These are phyloP conservation scores for Przewalskia tangutica DNA, from an alignment of 257 asterid genomes.

Conservation along the genomic window DNA sequence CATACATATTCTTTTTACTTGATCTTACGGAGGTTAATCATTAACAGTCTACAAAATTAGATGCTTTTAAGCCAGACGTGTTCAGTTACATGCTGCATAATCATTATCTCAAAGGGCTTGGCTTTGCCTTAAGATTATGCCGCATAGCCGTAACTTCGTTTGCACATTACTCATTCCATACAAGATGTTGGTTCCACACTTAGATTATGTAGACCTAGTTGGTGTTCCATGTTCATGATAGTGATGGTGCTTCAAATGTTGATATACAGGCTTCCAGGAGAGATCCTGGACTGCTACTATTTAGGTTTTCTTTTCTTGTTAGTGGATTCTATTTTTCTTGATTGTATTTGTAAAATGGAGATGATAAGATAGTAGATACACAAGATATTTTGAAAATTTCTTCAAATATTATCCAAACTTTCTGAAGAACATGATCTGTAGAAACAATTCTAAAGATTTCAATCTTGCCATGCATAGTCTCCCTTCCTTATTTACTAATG, in stretches of 20 bases:
- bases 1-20: neutral
- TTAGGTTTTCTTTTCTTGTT: too few relatives aligned
- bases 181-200: neutral
- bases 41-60: neutral
- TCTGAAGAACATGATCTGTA: too few relatives aligned
- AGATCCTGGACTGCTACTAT: too few relatives aligned
- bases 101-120: neutral
- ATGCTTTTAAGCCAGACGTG: neutral
- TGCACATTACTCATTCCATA: neutral
- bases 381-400: too few relatives aligned
- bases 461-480: too few relatives aligned
- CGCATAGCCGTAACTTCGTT: neutral
- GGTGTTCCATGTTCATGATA: neutral
- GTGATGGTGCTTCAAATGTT: neutral
- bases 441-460: too few relatives aligned
- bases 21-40: neutral
- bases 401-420: too few relatives aligned
- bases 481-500: too few relatives aligned
- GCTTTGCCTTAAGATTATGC: neutral
- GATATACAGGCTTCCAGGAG: neutral
- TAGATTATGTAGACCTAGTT: neutral
- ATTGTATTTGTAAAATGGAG: too few relatives aligned
- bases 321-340: too few relatives aligned
- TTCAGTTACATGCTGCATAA: neutral
- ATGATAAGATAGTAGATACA: too few relatives aligned